Evolutionary conservation across 1,284 basidiomycete species (phyloP).

Genomic region (Bondarzewia mesenterica): DNA sequence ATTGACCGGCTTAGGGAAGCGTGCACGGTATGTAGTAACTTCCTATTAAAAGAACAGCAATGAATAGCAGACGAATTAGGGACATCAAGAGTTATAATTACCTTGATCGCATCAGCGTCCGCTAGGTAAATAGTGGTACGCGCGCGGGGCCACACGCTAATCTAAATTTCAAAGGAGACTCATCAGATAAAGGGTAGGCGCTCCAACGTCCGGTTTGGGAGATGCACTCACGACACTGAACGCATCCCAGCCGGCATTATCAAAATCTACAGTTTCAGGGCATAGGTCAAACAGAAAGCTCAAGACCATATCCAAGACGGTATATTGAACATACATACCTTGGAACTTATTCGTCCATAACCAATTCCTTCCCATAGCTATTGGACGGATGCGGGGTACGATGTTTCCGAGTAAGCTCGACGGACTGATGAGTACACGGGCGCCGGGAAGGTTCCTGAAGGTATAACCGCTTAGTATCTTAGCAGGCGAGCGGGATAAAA

Average conservation of each 20-base stretch:
- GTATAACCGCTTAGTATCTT: no score
- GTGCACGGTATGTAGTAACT: slow-evolving; percentile 16
- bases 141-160: slow-evolving; percentile 4
- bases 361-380: neutral
- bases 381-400: neutral
- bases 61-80: no score
- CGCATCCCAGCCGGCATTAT: neutral
- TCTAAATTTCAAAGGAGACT: neutral
- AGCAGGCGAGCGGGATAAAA: no score
- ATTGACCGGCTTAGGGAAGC: slow-evolving; percentile 27
- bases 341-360: neutral
- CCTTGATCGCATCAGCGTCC: slow-evolving; percentile 6
- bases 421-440: neutral
- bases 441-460: neutral
- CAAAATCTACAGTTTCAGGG: neutral
- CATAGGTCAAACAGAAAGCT: neutral
- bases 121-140: neutral
- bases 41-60: no score
- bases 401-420: neutral
- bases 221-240: neutral
- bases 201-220: neutral
- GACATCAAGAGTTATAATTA: neutral
- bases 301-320: no score
- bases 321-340: neutral
- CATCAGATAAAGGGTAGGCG: no score